Evolutionary conservation across 2,329 filamentous ascomycete species (phyloP), one percentile per base, ranked within the genome.

Genomic region (Aspergillus tanneri): DNA sequence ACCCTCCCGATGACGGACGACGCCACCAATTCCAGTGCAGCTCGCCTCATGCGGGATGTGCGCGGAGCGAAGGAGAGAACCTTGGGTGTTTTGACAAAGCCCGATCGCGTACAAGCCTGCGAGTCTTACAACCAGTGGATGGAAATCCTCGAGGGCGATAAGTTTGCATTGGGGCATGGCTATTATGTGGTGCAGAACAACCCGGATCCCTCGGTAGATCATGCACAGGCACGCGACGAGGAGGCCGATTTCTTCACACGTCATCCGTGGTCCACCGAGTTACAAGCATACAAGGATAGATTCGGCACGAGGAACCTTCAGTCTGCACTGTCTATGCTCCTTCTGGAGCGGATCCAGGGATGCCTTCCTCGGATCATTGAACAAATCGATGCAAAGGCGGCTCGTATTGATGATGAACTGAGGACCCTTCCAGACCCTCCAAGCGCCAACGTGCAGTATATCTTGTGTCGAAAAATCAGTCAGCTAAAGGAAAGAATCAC

Each of bases 41-140:
- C 87, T 9, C 77, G 79, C 0, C 75, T 89, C 2, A 82, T 91
- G 55, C 69, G 81, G 23, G 66, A 77, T 34, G 70, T 81, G 1
- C 53, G 50, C 11, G 73, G 73, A 1, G 86, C 85, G 0, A 74
- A 79, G 2, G 53, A 74, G 3, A 76, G 85, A 1, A 87, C 84
- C 1, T 76, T 88, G 44, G 88, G 88, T 0, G 87, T 95, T 0
- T 76, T 96, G 12, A 96, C 90, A 0, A 96, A 95, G 60, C 90
- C 90, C 0, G 91, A 96, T 53, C 78, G 87, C 0, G 69, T 90
- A 0, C 78, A 82, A 0, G 63, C 70, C 0, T 76, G 77, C 0
- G 73, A 77, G 2, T 71, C 69, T 0, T 72, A 81, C 1, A 70
- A 74, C 0, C 82, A 85, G 47, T 88, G 87, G 79, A 63, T 81